A percentile compares a stretch with the other conserved stretches of the same genome.
Conservation (phyloP, 345 rosid genomes). For the Odontarrhena argentea region DNA sequence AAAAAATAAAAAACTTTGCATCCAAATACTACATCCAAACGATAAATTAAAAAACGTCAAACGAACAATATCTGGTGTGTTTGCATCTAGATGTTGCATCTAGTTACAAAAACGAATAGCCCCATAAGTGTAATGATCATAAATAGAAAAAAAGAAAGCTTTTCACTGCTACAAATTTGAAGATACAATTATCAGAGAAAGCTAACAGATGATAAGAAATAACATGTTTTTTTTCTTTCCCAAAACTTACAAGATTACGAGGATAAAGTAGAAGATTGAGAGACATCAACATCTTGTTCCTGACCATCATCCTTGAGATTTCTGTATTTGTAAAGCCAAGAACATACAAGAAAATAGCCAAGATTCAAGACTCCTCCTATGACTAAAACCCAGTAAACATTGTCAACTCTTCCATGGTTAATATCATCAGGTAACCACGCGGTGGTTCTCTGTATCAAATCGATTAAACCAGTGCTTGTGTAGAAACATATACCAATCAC, state of each 20-base stretch:
- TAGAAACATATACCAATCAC: constrained; percentile 50
- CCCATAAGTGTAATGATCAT: too few relatives aligned
- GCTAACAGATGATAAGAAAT: not conserved
- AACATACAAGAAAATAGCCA: constrained; percentile 50
- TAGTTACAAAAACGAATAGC: too few relatives aligned
- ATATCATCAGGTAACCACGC: constrained; percentile 58
- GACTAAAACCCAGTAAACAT: constrained; percentile 51
- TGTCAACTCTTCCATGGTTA: constrained; percentile 54
- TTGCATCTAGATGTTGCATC: too few relatives aligned
- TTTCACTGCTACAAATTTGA: not conserved
- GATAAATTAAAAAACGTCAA: too few relatives aligned
- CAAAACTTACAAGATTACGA: not conserved
- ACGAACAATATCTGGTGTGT: too few relatives aligned
- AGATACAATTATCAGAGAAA: not conserved
- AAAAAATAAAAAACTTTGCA: too few relatives aligned
- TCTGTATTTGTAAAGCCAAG: constrained; percentile 42
- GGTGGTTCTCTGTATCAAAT: constrained; percentile 46
- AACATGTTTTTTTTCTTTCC: not conserved
- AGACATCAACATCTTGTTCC: not conserved
- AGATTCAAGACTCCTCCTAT: constrained; percentile 49
- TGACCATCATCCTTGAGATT: constrained; percentile 24
- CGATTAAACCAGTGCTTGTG: constrained; percentile 48
- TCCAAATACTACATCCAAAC: too few relatives aligned
- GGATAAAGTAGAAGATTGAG: constrained; percentile 11
- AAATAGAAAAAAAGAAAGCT: not conserved